Evolutionary conservation across 2,329 filamentous ascomycete genomes (phyloP), one percentile per base, ranked within the genome.

Genomic region (Ophiostoma perfectum): DNA sequence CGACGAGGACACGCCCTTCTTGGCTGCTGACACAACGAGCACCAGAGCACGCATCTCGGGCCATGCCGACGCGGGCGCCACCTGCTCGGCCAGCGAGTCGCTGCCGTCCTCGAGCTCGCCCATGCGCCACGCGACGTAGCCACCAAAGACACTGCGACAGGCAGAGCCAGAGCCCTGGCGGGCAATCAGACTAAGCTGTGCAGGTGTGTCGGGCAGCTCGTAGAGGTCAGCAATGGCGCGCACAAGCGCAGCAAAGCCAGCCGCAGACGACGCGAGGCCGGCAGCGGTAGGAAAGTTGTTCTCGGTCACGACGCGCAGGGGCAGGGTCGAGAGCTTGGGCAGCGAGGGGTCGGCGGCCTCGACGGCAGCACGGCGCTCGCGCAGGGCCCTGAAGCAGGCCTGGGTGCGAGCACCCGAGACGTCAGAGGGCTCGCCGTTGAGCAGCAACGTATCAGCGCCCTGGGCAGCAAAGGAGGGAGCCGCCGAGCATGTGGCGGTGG

Each of bases 271-370:
- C 4, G 89, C 88, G 16, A 99, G 88, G 6, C 95, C 95, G 4
- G 95, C 95, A 39, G 95, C 95, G 2, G 95, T 99, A 72, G 95
- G 95, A 84, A 99, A 99, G 85, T 99, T 99, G 85, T 99, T 99
- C 82, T 95, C 91, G 69, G 91, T 95, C 68, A 97, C 93, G 73
- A 99, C 89, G 74, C 89, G 90, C 71, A 99, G 87, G 45, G 91
- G 88, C 75, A 90, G 83, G 66, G 83, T 77, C 11, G 92, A 91
- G 69, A 99, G 87, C 78, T 91, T 92, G 60, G 94, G 92, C n/a
- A 97, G 85, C 36, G 87, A 88, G 0, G 88, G 74, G 77, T 97
- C 83, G 70, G 84, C 79, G 47, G 83, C 81, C 79, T 99, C 95
- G 75, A 98, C 83, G 38, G 86, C 82, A 66, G 87, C 84, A 71